Percentiles rank a stretch among this genome's conserved stretches.
Conservation (phyloP, 768 basidiomycete genomes). For the Serendipita sp. region DNA sequence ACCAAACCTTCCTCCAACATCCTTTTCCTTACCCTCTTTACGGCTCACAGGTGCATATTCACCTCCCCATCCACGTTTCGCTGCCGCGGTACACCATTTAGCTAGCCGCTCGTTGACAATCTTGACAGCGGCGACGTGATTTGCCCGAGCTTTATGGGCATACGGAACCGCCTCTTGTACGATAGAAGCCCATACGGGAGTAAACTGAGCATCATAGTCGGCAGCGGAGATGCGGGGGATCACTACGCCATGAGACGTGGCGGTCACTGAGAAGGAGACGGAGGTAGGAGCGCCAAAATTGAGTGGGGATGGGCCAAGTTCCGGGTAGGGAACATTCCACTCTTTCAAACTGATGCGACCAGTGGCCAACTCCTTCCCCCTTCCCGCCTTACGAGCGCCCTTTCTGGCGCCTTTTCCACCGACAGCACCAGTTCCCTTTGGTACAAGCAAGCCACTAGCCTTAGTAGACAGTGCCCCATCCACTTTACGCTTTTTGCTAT, state of each 20-base stretch:
- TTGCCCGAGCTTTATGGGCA: not conserved
- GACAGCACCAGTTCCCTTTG: not conserved
- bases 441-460: constrained; percentile 18
- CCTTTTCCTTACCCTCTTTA: constrained; percentile 30
- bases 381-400: not conserved
- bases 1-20: constrained; percentile 28
- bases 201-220: not conserved
- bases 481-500: not conserved
- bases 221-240: not conserved
- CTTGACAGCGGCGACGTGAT: not conserved
- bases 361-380: constrained; percentile 20
- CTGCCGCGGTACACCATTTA: not conserved
- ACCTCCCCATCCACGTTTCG: constrained; percentile 9
- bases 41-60: constrained; percentile 13
- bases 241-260: not conserved
- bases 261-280: not conserved
- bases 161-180: not conserved
- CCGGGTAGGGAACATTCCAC: constrained; percentile 17
- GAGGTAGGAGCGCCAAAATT: not conserved
- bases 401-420: constrained; percentile 8
- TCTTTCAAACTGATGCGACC: not conserved
- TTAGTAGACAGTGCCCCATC: constrained; percentile 35
- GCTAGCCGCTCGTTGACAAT: constrained; percentile 1
- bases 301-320: constrained; percentile 18
- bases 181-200: not conserved